phyloP scores from a whole-genome alignment of 2,329 filamentous ascomycete species.

The Neurospora crassa region DNA sequence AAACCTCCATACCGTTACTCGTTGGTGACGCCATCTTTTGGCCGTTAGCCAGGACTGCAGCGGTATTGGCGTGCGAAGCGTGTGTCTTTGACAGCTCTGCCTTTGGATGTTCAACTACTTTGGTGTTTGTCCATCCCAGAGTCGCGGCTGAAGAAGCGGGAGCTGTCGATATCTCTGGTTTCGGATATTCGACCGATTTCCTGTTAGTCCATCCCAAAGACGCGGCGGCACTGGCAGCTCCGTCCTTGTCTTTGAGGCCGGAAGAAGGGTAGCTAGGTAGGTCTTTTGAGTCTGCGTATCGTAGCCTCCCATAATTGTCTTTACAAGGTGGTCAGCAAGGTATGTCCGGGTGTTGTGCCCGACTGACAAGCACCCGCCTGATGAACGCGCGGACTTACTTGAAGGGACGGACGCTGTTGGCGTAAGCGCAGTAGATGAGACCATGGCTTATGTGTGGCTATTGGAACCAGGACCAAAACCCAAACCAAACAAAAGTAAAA shows the following conservation, averaged over 20 bases:
- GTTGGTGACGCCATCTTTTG: slow-evolving; percentile 33
- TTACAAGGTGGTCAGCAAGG: not conserved
- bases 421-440: not conserved
- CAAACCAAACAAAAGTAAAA: not conserved
- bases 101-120: slow-evolving; percentile 55
- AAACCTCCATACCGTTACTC: slow-evolving; percentile 19
- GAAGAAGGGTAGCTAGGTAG: slow-evolving; percentile 65
- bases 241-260: slow-evolving; percentile 45
- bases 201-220: slow-evolving; percentile 63
- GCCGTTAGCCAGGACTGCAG: slow-evolving; percentile 33
- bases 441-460: not conserved
- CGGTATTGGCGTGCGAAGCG: slow-evolving; percentile 36
- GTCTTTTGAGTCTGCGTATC: slow-evolving; percentile 62
- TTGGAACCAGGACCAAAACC: not conserved
- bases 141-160: slow-evolving; percentile 49
- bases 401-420: not conserved
- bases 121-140: slow-evolving; percentile 63
- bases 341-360: not conserved
- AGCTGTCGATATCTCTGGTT: slow-evolving; percentile 42
- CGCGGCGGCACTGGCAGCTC: slow-evolving; percentile 66
- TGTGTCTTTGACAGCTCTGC: slow-evolving; percentile 39
- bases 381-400: not conserved
- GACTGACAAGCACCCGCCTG: not conserved
- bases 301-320: slow-evolving; percentile 38
- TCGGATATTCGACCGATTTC: slow-evolving; percentile 57